phyloP scores from a whole-genome alignment of 1,284 basidiomycete species.

The Pseudozyma flocculosa region DNA sequence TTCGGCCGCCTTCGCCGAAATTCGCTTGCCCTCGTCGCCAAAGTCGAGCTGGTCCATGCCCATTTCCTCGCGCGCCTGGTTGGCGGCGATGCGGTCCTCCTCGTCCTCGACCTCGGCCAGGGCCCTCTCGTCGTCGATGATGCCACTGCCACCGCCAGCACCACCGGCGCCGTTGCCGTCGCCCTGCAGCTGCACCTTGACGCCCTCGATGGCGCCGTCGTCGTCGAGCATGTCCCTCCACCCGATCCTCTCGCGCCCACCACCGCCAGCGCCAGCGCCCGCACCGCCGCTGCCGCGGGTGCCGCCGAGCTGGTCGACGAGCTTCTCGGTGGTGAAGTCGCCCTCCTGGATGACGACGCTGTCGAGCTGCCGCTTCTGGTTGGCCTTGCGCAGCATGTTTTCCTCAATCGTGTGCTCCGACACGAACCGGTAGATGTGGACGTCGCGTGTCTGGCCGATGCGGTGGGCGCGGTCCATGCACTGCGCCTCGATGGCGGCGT shows the following conservation, averaged over 20 bases:
- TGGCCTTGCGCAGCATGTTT: conserved; percentile 91
- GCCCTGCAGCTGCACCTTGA: conserved; percentile 47
- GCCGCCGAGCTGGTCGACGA: conserved; percentile 51
- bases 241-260: conserved; percentile 62
- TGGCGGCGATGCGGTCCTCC: conserved; percentile 79
- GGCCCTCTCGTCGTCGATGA: conserved; percentile 67
- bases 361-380: conserved; percentile 89
- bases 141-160: no score
- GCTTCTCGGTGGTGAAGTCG: conserved; percentile 70
- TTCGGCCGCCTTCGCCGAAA: no score
- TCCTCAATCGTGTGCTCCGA: conserved; percentile 92
- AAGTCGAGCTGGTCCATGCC: conserved; percentile 69
- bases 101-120: conserved; percentile 85
- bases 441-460: conserved; percentile 94
- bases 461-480: conserved; percentile 94
- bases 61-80: conserved; percentile 76
- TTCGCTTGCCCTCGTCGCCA: conserved; percentile 8
- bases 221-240: conserved; percentile 81
- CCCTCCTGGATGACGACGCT: conserved; percentile 90
- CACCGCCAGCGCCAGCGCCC: not conserved
- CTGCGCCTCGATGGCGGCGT: conserved; percentile 94
- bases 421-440: conserved; percentile 94
- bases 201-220: conserved; percentile 44
- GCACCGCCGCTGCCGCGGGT: no score
- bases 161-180: conserved; percentile 47